Base-by-base conservation (phyloP, 306 rosid genomes). In the Rosa multiflora region DNA sequence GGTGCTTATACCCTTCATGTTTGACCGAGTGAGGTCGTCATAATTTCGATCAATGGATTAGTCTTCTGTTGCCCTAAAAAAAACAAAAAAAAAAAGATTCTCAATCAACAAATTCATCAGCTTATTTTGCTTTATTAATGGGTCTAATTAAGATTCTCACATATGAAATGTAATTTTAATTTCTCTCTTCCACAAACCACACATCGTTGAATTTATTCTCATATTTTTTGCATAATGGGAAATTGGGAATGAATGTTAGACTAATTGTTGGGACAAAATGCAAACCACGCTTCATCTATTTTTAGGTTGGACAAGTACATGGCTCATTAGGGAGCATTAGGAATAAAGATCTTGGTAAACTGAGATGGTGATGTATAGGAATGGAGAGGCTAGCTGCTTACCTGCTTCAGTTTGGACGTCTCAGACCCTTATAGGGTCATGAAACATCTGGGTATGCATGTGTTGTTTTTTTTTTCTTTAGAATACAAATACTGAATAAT, bases 321-420 rank as follows among this genome's bases (percentile, higher is more conserved):
- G 86, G 56, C 86, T 79, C 82, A 79, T 86, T 21, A 86, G 93
- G 91, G 89, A 87, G 86, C 93, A 90, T 78, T 77, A 5, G 78
- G 96, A 87, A 89, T 86, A 81, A 89, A 84, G 84, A 86, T 84
- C 87, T 83, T 82, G 79, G 15, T 70, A 39, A 5, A 37, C 53
- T 37, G 73, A 49, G 79, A 79, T 56, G 23, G 48, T 64, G 73
- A 46, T 79, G 73, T 59, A 29, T 10, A 46, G 17, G 77, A 47
- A n/a, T 64, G 72, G 61, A 48, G 32, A 62, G 17, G 66, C 67
- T 17, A 59, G 77, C 59, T 18, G 23, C 23, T 18, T 49, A 5
- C 67, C 49, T 56, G 75, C 43, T 71, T 71, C 59, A 29, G 21
- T 32, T 70, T 46, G 21, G 58, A 70, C 74, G 58, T 47, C 74